A percentile compares a stretch with the other conserved stretches of the same genome.
Conservation (phyloP, 495 filamentous ascomycete species). For the Penicillium desertorum region DNA sequence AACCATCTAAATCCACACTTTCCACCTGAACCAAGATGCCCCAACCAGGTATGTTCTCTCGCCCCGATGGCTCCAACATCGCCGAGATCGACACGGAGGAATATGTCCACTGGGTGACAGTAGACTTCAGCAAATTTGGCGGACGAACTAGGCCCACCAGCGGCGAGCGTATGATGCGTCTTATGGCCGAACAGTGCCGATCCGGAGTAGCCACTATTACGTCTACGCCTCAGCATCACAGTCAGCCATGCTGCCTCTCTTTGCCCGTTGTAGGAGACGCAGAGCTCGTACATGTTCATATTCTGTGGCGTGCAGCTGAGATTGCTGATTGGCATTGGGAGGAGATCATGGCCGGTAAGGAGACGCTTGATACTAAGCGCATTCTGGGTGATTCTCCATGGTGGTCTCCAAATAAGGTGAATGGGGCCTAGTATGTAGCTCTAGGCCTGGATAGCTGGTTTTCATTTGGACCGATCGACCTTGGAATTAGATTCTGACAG, state of each 20-base stretch:
- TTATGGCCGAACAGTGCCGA: conserved; percentile 5
- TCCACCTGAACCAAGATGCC: not conserved
- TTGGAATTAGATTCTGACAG: not conserved
- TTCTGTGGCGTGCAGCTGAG: conserved; percentile 1
- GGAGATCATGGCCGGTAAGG: conserved; percentile 1
- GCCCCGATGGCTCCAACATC: conserved; percentile 1
- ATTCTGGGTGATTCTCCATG: not conserved
- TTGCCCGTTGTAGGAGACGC: not conserved
- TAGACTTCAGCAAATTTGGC: not conserved
- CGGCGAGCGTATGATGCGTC: not conserved
- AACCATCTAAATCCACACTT: not conserved
- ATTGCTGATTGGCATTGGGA: conserved; percentile 3
- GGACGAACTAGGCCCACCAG: not conserved
- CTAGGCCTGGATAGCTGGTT: not conserved
- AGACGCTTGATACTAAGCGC: not conserved
- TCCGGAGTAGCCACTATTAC: not conserved
- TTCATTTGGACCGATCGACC: not conserved
- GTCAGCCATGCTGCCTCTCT: not conserved
- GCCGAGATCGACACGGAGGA: not conserved
- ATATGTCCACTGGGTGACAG: conserved; percentile 2
- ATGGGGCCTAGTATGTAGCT: not conserved
- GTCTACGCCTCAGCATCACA: not conserved
- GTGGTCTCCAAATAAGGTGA: not conserved
- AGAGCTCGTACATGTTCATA: not conserved
- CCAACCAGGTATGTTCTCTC: conserved; percentile 2